phyloP scores from a whole-genome alignment of 768 basidiomycete genomes.

The Boletus rubroflammeus region DNA sequence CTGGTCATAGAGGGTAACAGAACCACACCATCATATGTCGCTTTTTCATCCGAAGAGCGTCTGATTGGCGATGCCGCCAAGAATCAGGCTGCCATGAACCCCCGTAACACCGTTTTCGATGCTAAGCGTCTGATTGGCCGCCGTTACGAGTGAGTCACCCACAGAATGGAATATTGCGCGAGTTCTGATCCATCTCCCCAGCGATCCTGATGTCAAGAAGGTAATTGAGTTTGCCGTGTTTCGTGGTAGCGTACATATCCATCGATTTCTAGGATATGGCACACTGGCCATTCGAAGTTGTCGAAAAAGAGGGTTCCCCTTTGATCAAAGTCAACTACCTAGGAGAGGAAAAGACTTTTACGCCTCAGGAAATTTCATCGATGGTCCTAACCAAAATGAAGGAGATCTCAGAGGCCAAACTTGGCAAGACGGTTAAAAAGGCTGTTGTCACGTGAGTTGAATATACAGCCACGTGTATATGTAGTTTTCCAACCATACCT shows the following conservation, averaged over 20 bases:
- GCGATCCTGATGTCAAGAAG: slow-evolving; percentile 93
- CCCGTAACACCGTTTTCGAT: slow-evolving; percentile 97
- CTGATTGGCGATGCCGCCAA: slow-evolving; percentile 98
- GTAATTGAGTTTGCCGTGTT: slow-evolving; percentile 24
- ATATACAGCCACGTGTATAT: slow-evolving; percentile 2
- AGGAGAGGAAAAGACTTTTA: slow-evolving; percentile 92
- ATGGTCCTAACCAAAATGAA: slow-evolving; percentile 99
- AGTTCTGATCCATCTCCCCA: slow-evolving; percentile 27
- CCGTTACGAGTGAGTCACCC: slow-evolving; percentile 75
- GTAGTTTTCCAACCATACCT: not conserved
- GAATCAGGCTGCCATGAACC: slow-evolving; percentile 99
- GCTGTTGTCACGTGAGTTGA: slow-evolving; percentile 90
- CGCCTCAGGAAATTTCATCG: slow-evolving; percentile 98
- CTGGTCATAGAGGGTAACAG: slow-evolving; percentile 83
- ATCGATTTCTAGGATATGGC: slow-evolving; percentile 67
- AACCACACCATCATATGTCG: slow-evolving; percentile 98
- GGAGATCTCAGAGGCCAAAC: slow-evolving; percentile 98
- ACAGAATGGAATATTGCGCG: not conserved
- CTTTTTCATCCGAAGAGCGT: slow-evolving; percentile 95
- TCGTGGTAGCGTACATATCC: not conserved
- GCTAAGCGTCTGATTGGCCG: slow-evolving; percentile 99
- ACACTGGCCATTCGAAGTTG: slow-evolving; percentile 97
- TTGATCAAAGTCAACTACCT: slow-evolving; percentile 96
- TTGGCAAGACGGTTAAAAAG: slow-evolving; percentile 97
- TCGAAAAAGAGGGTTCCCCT: slow-evolving; percentile 96